These are phyloP conservation scores for Trichosporon faecale DNA, from an alignment of 1,284 basidiomycete species.

Conservation along the genomic window DNA sequence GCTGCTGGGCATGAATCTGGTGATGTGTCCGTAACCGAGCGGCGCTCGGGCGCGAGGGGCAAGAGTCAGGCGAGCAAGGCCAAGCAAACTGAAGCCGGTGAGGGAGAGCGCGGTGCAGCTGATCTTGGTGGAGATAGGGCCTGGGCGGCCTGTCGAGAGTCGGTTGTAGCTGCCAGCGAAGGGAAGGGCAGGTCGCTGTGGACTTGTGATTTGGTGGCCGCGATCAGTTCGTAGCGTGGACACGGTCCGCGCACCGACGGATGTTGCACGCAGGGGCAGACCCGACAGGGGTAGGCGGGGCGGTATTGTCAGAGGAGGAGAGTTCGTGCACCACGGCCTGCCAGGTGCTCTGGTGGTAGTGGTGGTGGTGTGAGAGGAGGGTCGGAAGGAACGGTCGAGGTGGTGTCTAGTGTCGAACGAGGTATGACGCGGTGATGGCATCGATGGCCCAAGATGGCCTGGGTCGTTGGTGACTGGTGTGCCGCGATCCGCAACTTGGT, in stretches of 20 bases:
- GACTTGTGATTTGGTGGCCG: neutral
- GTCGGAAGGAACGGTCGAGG: neutral
- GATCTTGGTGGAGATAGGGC: neutral
- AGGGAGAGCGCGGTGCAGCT: neutral
- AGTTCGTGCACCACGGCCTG: neutral
- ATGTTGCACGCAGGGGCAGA: neutral
- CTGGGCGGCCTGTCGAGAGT: neutral
- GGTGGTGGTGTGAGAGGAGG: neutral
- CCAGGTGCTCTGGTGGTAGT: neutral
- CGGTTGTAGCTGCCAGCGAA: neutral
- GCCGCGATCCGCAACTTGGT: neutral
- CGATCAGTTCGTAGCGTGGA: neutral
- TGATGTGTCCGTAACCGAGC: neutral
- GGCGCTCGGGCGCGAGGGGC: slow-evolving; percentile 5
- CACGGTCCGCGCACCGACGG: neutral
- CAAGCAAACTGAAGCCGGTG: neutral
- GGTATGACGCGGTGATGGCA: neutral
- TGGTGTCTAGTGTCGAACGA: neutral
- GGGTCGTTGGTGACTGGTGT: neutral
- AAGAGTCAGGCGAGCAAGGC: neutral
- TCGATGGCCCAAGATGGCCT: neutral
- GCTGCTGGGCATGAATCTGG: slow-evolving; percentile 10
- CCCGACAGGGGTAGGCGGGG: neutral
- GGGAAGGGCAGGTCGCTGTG: neutral
- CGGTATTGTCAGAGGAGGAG: neutral